phyloP scores from a whole-genome alignment of 176 grass and related monocot species.

The Echinochloa phyllopogon region DNA sequence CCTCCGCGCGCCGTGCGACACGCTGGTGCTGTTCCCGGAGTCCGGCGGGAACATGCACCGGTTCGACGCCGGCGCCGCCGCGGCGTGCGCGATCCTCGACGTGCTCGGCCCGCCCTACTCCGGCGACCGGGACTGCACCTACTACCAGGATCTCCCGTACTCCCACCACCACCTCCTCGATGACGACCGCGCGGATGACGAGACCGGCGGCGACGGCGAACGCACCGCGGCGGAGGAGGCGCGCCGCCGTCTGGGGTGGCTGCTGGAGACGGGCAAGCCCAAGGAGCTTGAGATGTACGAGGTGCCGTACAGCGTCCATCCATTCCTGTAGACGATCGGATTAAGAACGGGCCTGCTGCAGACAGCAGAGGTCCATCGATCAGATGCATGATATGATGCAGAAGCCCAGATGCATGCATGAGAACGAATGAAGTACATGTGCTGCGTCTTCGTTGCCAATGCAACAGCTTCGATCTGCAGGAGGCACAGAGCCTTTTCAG shows the following conservation, averaged over 20 bases:
- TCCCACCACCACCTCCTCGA: no score
- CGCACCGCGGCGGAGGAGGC: neutral
- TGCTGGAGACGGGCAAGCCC: constrained; percentile 62
- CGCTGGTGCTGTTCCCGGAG: constrained; percentile 41
- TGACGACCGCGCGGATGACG: neutral
- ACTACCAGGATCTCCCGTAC: constrained; percentile 40
- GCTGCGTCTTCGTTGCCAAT: no score
- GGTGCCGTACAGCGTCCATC: constrained; percentile 10
- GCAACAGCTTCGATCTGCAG: no score
- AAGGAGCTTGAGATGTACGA: constrained; percentile 47
- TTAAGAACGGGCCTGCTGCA: neutral
- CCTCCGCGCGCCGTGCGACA: constrained; percentile 34
- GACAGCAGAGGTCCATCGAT: neutral
- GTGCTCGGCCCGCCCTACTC: constrained; percentile 44
- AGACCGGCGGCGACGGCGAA: constrained; percentile 38
- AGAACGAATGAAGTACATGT: no score
- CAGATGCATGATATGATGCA: neutral
- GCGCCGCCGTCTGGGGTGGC: constrained; percentile 58
- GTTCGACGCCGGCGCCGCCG: constrained; percentile 18
- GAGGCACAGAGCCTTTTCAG: no score
- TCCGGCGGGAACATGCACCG: constrained; percentile 54
- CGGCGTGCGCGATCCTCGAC: constrained; percentile 43
- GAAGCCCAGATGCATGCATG: neutral
- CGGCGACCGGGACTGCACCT: constrained; percentile 41
- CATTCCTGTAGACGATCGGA: neutral